phyloP scores from a whole-genome alignment of 805 yeast species.

The Huiozyma sinensis region DNA sequence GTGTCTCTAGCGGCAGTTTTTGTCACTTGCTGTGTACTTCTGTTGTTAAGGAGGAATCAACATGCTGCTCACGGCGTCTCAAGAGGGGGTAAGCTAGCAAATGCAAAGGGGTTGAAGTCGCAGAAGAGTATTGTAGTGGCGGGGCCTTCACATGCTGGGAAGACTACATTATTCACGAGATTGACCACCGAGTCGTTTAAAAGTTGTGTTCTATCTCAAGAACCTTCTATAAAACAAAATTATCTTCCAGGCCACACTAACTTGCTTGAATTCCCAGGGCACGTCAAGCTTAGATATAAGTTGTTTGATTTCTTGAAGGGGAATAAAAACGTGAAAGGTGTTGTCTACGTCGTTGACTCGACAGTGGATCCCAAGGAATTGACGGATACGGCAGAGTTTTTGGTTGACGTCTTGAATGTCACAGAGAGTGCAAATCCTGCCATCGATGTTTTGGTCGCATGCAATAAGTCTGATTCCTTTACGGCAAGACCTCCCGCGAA shows the following conservation, averaged over 20 bases:
- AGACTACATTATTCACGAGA: constrained; percentile 42
- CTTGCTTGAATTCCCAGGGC: constrained; percentile 57
- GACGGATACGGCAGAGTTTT: constrained; percentile 43
- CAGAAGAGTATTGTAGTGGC: constrained; percentile 36
- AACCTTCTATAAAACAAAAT: constrained; percentile 6
- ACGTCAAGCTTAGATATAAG: constrained; percentile 55
- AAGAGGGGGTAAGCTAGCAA: neutral
- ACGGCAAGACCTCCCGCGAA: constrained; percentile 63
- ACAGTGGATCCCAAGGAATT: constrained; percentile 41
- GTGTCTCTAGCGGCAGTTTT: too few species aligned
- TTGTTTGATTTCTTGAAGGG: constrained; percentile 37
- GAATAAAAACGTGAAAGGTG: constrained; percentile 45
- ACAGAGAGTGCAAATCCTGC: constrained; percentile 37
- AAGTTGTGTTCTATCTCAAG: constrained; percentile 42
- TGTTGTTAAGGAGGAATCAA: neutral
- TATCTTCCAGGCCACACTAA: neutral
- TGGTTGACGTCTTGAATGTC: constrained; percentile 46
- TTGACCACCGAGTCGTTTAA: constrained; percentile 23
- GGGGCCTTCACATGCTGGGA: constrained; percentile 59
- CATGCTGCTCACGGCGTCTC: neutral
- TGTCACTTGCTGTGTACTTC: neutral
- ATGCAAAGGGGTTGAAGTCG: neutral
- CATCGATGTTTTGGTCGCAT: constrained; percentile 53
- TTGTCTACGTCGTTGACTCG: constrained; percentile 71
- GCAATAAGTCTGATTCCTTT: constrained; percentile 80